Evolutionary conservation across 2,329 filamentous ascomycete genomes (phyloP).

Genomic region (Alternaria novae-zelandiae): DNA sequence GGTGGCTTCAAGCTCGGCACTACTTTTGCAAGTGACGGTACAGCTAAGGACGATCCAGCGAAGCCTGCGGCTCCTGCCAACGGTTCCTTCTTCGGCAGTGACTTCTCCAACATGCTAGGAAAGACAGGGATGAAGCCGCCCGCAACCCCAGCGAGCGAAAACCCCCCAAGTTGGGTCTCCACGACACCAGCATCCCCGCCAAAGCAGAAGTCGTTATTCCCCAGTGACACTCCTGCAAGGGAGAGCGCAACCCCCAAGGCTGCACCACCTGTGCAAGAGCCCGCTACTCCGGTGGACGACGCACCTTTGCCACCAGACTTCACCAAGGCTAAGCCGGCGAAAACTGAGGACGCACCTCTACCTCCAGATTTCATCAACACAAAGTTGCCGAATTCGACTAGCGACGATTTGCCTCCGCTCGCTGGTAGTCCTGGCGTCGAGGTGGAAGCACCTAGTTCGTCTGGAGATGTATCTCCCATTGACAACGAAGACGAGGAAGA

Average conservation of each 20-base stretch:
- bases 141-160: slow-evolving; percentile 49
- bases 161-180: slow-evolving; percentile 44
- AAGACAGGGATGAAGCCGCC: slow-evolving; percentile 45
- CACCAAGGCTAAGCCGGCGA: slow-evolving; percentile 33
- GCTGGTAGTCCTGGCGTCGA: slow-evolving; percentile 58
- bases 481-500: slow-evolving; percentile 35
- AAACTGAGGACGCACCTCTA: slow-evolving; percentile 42
- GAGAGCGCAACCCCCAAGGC: slow-evolving; percentile 37
- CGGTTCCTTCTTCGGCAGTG: slow-evolving; percentile 66
- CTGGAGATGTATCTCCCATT: slow-evolving; percentile 39
- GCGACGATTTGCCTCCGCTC: slow-evolving; percentile 53
- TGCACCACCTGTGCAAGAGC: slow-evolving; percentile 39
- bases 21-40: slow-evolving; percentile 70
- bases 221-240: slow-evolving; percentile 22
- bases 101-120: slow-evolving; percentile 65
- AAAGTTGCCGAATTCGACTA: slow-evolving; percentile 35
- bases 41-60: slow-evolving; percentile 65
- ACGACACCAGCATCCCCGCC: slow-evolving; percentile 46
- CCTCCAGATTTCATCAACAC: slow-evolving; percentile 44
- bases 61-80: slow-evolving; percentile 54
- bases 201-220: slow-evolving; percentile 29
- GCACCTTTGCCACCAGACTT: slow-evolving; percentile 49
- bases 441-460: slow-evolving; percentile 46
- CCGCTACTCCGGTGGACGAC: slow-evolving; percentile 37
- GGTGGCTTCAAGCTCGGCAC: slow-evolving; percentile 70